phyloP scores from a whole-genome alignment of 768 basidiomycete genomes.

The Termitomyces sp. region DNA sequence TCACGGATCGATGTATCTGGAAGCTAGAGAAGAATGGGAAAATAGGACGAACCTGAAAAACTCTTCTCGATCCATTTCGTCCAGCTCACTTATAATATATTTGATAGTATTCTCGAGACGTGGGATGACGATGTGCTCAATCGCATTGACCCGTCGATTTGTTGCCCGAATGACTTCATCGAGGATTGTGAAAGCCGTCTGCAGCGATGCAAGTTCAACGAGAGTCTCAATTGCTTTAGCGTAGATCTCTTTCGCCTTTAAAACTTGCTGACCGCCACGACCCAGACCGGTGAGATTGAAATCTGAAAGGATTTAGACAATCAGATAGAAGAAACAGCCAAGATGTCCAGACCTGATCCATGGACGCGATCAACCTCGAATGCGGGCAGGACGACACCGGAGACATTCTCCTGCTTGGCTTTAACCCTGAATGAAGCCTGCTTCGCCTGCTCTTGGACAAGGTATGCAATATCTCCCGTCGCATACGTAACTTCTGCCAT shows the following conservation, averaged over 20 bases:
- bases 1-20: constrained; percentile 1
- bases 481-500: constrained; percentile 98
- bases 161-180: constrained; percentile 99
- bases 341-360: constrained; percentile 58
- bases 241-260: constrained; percentile 94
- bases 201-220: constrained; percentile 92
- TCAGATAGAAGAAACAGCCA: constrained; percentile 1
- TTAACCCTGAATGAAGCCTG: constrained; percentile 89
- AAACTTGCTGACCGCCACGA: constrained; percentile 93
- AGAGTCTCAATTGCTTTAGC: constrained; percentile 96
- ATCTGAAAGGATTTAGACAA: constrained; percentile 38
- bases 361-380: constrained; percentile 88
- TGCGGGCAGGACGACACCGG: constrained; percentile 91
- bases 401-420: constrained; percentile 96
- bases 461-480: constrained; percentile 95
- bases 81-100: constrained; percentile 95
- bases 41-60: constrained; percentile 66
- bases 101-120: constrained; percentile 95
- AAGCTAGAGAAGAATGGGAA: background rate
- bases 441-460: constrained; percentile 94
- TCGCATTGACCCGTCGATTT: constrained; percentile 97
- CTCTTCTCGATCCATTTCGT: constrained; percentile 97
- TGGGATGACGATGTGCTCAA: constrained; percentile 96
- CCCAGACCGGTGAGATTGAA: constrained; percentile 97
- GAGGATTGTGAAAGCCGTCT: constrained; percentile 97